A percentile compares a stretch with the other conserved stretches of the same genome.
Conservation (phyloP, 257 asterid genomes). For the Nicotiana noctiflora region DNA sequence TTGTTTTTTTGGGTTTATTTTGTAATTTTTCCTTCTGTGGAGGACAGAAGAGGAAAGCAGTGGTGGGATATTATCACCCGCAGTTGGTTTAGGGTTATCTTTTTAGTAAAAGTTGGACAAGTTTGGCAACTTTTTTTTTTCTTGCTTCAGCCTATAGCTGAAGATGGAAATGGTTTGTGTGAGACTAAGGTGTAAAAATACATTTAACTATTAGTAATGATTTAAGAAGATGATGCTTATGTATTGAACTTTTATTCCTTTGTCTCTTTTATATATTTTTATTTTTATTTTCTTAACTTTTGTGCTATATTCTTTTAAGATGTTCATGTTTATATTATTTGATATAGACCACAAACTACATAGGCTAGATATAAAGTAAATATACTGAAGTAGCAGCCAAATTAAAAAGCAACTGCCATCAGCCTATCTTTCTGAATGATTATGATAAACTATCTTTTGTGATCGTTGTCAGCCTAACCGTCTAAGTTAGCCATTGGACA, state of each 20-base stretch:
- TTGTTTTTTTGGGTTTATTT: not conserved
- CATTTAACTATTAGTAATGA: constrained; percentile 24
- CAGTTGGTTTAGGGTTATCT: constrained; percentile 9
- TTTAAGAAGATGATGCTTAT: constrained; percentile 18
- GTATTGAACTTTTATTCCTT: not conserved
- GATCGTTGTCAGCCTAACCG: too few relatives aligned
- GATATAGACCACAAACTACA: not conserved
- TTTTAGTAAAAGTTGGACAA: not conserved
- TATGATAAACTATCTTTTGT: not conserved
- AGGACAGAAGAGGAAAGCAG: constrained; percentile 23
- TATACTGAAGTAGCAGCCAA: not conserved
- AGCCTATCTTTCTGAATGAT: not conserved
- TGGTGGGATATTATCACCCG: constrained; percentile 44
- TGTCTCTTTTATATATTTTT: not conserved
- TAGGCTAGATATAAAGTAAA: not conserved
- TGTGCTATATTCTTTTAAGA: not conserved
- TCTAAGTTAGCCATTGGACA: too few relatives aligned
- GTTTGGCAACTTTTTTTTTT: not conserved
- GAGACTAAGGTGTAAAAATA: constrained; percentile 24
- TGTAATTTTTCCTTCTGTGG: not conserved
- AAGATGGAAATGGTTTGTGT: constrained; percentile 15
- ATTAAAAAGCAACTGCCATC: not conserved
- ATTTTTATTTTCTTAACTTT: not conserved
- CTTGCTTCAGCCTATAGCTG: constrained; percentile 16
- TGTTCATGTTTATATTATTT: not conserved